Evolutionary conservation across 495 filamentous ascomycete species (phyloP).

Genomic region (Neurospora sublineolata): DNA sequence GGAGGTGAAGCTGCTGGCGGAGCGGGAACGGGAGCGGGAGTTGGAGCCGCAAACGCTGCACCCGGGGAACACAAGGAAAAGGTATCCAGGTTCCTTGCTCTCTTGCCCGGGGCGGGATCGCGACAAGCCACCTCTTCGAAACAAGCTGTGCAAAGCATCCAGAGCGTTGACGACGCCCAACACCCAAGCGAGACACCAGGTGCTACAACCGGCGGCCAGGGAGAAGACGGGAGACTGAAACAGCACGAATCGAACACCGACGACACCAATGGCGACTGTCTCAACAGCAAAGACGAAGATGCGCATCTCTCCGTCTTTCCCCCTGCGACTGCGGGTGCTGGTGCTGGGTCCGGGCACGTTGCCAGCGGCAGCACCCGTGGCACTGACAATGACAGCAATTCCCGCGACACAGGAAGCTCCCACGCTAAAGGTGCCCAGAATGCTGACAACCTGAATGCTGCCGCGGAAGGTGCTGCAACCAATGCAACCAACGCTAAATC

Average conservation of each 20-base stretch:
- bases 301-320: neutral
- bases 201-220: neutral
- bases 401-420: neutral
- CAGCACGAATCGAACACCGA: neutral
- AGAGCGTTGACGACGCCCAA: slow-evolving; percentile 1
- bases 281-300: neutral
- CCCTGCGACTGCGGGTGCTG: neutral
- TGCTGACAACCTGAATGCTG: neutral
- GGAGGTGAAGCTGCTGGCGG: neutral
- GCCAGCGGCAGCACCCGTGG: neutral
- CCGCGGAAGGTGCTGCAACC: neutral
- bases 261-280: neutral
- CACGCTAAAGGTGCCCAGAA: neutral
- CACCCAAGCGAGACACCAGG: neutral
- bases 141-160: neutral
- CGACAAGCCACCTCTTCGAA: slow-evolving; percentile 1
- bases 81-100: neutral
- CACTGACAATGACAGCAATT: neutral
- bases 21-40: neutral
- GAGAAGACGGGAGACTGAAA: neutral
- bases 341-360: neutral
- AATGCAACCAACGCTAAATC: neutral
- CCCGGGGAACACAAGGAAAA: neutral
- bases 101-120: neutral
- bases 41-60: neutral